Evolutionary conservation across 306 rosid genomes (phyloP).

Genomic region (Quercus alba): DNA sequence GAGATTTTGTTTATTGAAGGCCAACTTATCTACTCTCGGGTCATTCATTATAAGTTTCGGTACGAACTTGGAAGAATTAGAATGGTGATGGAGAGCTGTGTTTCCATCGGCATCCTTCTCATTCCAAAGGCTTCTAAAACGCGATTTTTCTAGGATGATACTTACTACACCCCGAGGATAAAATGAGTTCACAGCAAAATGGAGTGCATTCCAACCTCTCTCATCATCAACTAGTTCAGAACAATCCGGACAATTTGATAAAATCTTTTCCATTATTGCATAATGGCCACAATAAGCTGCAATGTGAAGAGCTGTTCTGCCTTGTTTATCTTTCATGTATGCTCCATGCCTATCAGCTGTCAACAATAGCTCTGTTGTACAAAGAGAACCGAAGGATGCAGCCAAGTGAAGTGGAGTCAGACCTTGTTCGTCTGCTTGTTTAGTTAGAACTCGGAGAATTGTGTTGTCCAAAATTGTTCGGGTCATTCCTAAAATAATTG

Average conservation of each 20-base stretch:
- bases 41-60: too few relatives aligned
- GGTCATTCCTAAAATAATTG: too few relatives aligned
- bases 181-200: not conserved
- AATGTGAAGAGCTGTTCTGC: not conserved
- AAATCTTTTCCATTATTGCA: not conserved
- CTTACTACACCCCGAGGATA: accelerated
- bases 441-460: not conserved
- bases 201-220: not conserved
- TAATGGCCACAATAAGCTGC: not conserved
- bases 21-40: too few relatives aligned
- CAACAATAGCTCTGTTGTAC: not conserved
- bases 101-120: too few relatives aligned
- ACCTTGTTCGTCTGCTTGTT: not conserved
- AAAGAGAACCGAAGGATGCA: not conserved
- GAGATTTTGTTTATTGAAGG: too few relatives aligned
- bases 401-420: not conserved
- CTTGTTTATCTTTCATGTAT: too few relatives aligned
- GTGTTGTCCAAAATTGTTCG: too few relatives aligned
- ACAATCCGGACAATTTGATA: not conserved
- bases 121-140: too few relatives aligned
- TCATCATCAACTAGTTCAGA: not conserved
- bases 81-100: too few relatives aligned
- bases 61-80: too few relatives aligned
- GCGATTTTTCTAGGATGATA: accelerated
- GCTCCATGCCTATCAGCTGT: not conserved